Percentiles rank a stretch among this genome's conserved stretches.
phyloP scores from a whole-genome alignment of 2,329 filamentous ascomycete species.

The Fusarium protoensiforme region DNA sequence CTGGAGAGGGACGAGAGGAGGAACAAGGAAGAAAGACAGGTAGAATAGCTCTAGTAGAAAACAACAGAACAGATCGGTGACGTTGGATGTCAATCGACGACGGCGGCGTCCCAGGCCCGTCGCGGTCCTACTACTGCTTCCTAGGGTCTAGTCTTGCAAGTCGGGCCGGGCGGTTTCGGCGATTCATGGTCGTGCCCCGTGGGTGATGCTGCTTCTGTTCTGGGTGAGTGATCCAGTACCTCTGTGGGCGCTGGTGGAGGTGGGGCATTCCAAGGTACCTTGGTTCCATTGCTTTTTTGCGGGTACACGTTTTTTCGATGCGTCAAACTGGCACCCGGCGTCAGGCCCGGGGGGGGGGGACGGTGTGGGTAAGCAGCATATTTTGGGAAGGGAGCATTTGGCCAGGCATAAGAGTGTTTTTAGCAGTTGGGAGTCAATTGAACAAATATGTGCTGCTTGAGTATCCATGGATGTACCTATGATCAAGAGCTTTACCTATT shows the following conservation, averaged over 20 bases:
- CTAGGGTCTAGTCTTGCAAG: conserved; percentile 15
- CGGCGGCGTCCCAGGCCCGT: conserved; percentile 38
- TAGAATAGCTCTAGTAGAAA: not conserved
- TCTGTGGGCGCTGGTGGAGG: conserved; percentile 14
- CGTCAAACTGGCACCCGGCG: conserved; percentile 35
- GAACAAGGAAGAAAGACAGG: conserved; percentile 18
- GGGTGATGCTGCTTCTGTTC: conserved; percentile 17
- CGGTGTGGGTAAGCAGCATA: conserved; percentile 8
- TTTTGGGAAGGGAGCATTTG: conserved; percentile 14
- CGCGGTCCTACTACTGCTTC: conserved; percentile 1
- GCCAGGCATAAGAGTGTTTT: not conserved
- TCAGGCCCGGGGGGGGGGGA: conserved; percentile 16
- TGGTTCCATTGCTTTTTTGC: conserved; percentile 21
- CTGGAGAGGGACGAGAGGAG: conserved; percentile 9
- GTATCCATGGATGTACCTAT: not conserved
- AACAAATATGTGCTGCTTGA: not conserved
- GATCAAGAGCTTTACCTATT: not conserved
- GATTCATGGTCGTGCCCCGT: conserved; percentile 36
- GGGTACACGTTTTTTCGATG: conserved; percentile 14
- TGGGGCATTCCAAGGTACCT: conserved; percentile 31
- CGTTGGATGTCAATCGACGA: conserved; percentile 40
- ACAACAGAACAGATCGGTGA: conserved; percentile 27
- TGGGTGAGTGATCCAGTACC: conserved; percentile 15
- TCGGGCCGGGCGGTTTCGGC: conserved; percentile 43
- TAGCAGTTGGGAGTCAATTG: not conserved